phyloP scores from a whole-genome alignment of 805 yeast species.

The Pichia paraexigua region DNA sequence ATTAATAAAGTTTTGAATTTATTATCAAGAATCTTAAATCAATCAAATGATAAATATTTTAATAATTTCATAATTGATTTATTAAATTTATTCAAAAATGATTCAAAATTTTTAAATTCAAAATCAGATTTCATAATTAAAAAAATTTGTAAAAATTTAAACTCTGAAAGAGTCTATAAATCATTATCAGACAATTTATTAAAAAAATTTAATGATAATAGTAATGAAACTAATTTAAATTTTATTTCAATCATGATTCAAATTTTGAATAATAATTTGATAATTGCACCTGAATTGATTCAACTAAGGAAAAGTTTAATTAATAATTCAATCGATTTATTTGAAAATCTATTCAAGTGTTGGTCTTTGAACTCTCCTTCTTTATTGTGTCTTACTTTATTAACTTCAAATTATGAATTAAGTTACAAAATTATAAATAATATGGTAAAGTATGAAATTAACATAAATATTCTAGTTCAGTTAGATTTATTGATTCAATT shows the following conservation, averaged over 20 bases:
- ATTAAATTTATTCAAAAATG: constrained; percentile 60
- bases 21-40: constrained; percentile 62
- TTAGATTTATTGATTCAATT: constrained; percentile 84
- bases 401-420: constrained; percentile 82
- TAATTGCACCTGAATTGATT: constrained; percentile 77
- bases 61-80: constrained; percentile 66
- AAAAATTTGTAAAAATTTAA: constrained; percentile 71
- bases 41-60: constrained; percentile 69
- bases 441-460: constrained; percentile 76
- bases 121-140: constrained; percentile 79
- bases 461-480: constrained; percentile 73
- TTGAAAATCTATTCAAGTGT: constrained; percentile 69
- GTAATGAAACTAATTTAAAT: constrained; percentile 41
- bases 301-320: constrained; percentile 59
- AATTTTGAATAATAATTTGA: constrained; percentile 74
- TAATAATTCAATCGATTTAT: constrained; percentile 46
- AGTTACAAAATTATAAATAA: constrained; percentile 76
- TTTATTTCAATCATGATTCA: constrained; percentile 80
- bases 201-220: constrained; percentile 30
- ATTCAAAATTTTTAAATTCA: constrained; percentile 54
- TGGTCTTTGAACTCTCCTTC: constrained; percentile 94
- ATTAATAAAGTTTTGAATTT: constrained; percentile 65
- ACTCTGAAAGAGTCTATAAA: constrained; percentile 76
- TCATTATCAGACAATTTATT: constrained; percentile 66
- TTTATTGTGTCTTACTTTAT: constrained; percentile 71